These are phyloP conservation scores for Phytopythium chamaehyphon DNA, from an alignment of 352 stramenopile species.

Conservation along the genomic window DNA sequence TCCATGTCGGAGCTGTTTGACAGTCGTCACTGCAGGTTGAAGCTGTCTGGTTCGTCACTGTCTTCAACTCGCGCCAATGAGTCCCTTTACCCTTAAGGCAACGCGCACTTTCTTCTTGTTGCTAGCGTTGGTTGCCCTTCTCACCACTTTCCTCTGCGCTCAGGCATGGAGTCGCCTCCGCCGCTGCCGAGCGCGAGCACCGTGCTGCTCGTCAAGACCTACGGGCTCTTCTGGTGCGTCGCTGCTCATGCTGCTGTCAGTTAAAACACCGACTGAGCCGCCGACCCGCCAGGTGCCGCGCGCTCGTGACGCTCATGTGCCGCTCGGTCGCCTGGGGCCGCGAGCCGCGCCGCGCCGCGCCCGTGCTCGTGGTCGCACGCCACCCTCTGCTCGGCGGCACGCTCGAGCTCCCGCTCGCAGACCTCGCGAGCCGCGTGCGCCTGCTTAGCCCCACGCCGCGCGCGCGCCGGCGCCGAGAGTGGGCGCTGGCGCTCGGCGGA, in stretches of 20 bases:
- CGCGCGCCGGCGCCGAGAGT: neutral
- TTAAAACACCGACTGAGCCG: neutral
- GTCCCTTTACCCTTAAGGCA: too few species aligned
- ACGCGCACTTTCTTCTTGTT: too few species aligned
- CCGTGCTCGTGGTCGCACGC: conserved; percentile 3
- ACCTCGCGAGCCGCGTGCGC: neutral
- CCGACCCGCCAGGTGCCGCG: conserved; percentile 1
- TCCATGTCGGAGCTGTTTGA: too few species aligned
- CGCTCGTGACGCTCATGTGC: conserved; percentile 7
- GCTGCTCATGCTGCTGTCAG: neutral
- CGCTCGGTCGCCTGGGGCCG: conserved; percentile 2
- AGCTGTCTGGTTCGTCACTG: too few species aligned
- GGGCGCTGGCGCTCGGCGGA: neutral
- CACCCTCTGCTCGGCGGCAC: conserved; percentile 4
- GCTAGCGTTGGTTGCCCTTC: too few species aligned
- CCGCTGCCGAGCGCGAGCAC: conserved; percentile 2
- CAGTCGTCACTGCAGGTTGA: too few species aligned
- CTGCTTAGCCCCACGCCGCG: neutral
- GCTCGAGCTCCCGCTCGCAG: conserved; percentile 2
- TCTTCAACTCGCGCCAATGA: too few species aligned
- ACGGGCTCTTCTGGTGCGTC: conserved; percentile 5
- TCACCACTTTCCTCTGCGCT: too few species aligned
- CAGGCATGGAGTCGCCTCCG: too few species aligned
- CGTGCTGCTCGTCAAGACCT: conserved; percentile 5
- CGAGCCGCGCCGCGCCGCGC: neutral